Evolutionary conservation across 495 filamentous ascomycete genomes (phyloP), one percentile per base, ranked within the genome.

Genomic region (Clavariopsis aquatica): DNA sequence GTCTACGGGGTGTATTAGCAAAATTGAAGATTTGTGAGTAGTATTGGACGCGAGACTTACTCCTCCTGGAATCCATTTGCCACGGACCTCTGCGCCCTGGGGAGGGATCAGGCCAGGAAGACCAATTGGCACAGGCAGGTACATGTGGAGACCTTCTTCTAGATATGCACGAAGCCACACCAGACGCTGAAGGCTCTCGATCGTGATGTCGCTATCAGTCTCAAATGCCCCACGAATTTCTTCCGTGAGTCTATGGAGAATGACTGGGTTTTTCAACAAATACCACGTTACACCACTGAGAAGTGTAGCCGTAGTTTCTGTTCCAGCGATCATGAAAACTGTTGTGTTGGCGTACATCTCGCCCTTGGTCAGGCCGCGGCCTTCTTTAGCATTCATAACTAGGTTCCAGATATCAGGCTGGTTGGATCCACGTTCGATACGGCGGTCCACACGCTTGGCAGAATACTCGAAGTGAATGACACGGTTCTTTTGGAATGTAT

Each of bases 161-260:
- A 78, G 47, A 23, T 57, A 66, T 1, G 56, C 63, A 17, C 20
- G 22, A 17, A 70, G 51, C 27, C 66, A 70, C 20, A 60, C 65
- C n/a, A 80, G 53, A 15, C 69, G 27, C 1, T 64, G 60, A 0
- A 79, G 26, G 1, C 65, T 71, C 22, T 72, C 69, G 43, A 83
- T 75, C 0, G 74, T 79, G 13, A 87, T 84, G 0, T 81, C 77
- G 0, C 68, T 64, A 0, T 74, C 71, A 3, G 31, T 43, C 0
- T 41, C 0, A 29, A 86, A 84, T 0, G 68, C n/a, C 6, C 55
- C 52, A 13, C 82, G 76, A n/a, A 87, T 74, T 52, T 85, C 83
- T 0, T 57, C 3, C 0, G 52, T 45, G 0, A 84, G 72, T 22
- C 52, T 72, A 9, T 47, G 36, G 63, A 81, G 68, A 19, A 69